Conservation (phyloP, 495 filamentous ascomycete genomes). For the Filosporella fistucella region DNA sequence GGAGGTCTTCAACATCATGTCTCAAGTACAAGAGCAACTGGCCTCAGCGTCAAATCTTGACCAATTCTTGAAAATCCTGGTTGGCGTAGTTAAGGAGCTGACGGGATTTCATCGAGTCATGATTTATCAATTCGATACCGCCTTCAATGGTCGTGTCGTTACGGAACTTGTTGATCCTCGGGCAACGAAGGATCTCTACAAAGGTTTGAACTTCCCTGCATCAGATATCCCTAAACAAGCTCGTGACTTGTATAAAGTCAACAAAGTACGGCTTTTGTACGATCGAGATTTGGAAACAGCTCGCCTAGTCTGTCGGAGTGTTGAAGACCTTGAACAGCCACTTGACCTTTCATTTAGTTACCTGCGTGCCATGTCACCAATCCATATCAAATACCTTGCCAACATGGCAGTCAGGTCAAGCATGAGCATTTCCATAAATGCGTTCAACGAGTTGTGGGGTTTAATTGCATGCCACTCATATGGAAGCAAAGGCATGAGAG, state of each 20-base stretch:
- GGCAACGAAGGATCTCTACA: conserved; percentile 81
- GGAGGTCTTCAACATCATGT: conserved; percentile 93
- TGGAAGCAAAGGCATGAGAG: conserved; percentile 73
- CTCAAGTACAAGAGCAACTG: conserved; percentile 77
- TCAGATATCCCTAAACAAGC: conserved; percentile 89
- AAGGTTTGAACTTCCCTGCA: conserved; percentile 86
- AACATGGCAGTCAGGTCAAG: conserved; percentile 89
- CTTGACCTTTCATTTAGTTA: conserved; percentile 84
- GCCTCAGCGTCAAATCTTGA: conserved; percentile 64
- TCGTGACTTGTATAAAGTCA: conserved; percentile 75
- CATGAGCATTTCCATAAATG: conserved; percentile 93
- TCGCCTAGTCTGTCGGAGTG: conserved; percentile 74
- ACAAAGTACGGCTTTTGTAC: conserved; percentile 74
- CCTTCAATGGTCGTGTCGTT: conserved; percentile 81
- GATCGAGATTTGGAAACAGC: conserved; percentile 72
- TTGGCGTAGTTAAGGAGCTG: conserved; percentile 80
- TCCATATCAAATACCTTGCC: conserved; percentile 83
- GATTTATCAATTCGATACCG: conserved; percentile 87
- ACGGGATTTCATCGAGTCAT: conserved; percentile 92
- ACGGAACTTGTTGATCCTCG: conserved; percentile 79
- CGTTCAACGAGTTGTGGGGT: conserved; percentile 83
- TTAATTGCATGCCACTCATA: conserved; percentile 87
- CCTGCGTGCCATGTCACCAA: conserved; percentile 85
- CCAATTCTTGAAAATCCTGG: conserved; percentile 63
- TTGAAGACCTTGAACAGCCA: conserved; percentile 71